Percentiles rank a stretch among this genome's conserved stretches.
Evolutionary conservation across 768 basidiomycete genomes (phyloP).

Genomic region (Auricularia heimuer): DNA sequence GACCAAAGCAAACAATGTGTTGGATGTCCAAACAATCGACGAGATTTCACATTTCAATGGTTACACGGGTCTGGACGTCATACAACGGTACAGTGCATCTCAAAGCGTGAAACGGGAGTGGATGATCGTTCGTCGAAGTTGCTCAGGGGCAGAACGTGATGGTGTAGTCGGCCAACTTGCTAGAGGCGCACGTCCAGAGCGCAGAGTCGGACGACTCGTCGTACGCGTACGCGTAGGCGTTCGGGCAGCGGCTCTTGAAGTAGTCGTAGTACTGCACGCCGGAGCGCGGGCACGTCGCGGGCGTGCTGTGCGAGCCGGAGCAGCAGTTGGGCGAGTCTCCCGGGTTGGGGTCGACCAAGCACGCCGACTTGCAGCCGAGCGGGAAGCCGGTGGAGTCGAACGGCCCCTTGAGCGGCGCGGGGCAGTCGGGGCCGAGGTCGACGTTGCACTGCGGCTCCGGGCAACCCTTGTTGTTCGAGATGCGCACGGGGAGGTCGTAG

Average conservation of each 20-base stretch:
- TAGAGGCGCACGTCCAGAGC: conserved; percentile 40
- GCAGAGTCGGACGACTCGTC: conserved; percentile 42
- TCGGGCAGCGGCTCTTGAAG: conserved; percentile 30
- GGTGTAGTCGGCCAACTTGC: conserved; percentile 34
- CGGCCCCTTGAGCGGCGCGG: conserved; percentile 41
- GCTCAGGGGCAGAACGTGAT: conserved; percentile 32
- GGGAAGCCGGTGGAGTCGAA: conserved; percentile 42
- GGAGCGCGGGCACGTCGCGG: conserved; percentile 46
- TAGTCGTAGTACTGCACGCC: conserved; percentile 19
- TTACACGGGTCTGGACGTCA: no score
- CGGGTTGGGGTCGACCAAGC: conserved; percentile 30
- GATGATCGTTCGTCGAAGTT: conserved; percentile 8
- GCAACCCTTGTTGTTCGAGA: conserved; percentile 48
- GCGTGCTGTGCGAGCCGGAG: conserved; percentile 41
- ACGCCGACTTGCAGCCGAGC: conserved; percentile 56
- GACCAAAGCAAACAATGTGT: conserved; percentile 6
- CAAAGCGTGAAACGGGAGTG: no score
- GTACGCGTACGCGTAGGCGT: conserved; percentile 45
- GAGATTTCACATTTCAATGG: no score
- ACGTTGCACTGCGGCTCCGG: conserved; percentile 40
- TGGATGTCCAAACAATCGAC: neutral
- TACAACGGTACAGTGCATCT: no score
- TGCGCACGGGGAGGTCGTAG: conserved; percentile 42
- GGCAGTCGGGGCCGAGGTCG: conserved; percentile 52
- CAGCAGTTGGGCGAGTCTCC: conserved; percentile 55